Percentiles rank a stretch among this genome's conserved stretches.
Conservation (phyloP, 108 stramenopile species). For the Nitzschia putrida region DNA sequence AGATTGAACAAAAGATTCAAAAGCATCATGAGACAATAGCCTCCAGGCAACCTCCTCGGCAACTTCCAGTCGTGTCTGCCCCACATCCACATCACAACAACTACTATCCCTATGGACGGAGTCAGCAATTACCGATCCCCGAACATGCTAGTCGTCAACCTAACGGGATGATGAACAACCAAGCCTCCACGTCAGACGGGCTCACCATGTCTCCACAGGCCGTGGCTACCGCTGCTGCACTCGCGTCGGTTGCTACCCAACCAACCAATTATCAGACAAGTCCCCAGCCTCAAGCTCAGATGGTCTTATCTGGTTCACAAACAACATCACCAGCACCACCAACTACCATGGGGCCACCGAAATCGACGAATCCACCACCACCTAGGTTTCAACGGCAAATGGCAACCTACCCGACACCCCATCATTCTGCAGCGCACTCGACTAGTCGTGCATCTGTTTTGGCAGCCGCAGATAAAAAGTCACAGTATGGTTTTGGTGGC, state of each 20-base stretch:
- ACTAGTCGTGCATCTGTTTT: constrained; percentile 51
- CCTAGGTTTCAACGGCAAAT: constrained; percentile 16
- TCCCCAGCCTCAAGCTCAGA: neutral
- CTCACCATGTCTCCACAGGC: constrained; percentile 9
- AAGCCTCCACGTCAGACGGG: neutral
- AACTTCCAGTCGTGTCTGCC: neutral
- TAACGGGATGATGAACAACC: neutral
- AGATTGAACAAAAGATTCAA: constrained; percentile 35
- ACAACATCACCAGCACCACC: constrained; percentile 4
- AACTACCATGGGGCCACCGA: neutral
- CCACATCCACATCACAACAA: constrained; percentile 30
- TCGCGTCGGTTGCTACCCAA: constrained; percentile 18
- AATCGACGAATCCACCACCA: neutral
- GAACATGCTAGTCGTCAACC: neutral
- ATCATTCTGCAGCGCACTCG: constrained; percentile 45
- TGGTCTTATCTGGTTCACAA: constrained; percentile 7
- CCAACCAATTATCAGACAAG: neutral
- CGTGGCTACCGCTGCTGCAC: constrained; percentile 43
- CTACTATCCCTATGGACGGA: constrained; percentile 45
- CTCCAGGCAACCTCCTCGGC: constrained; percentile 10
- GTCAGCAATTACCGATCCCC: constrained; percentile 35
- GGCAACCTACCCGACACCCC: constrained; percentile 23
- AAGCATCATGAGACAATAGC: neutral
- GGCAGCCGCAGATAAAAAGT: constrained; percentile 50
- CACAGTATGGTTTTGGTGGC: constrained; percentile 75